phyloP scores from a whole-genome alignment of 306 rosid genomes.

The Casuarina glauca region DNA sequence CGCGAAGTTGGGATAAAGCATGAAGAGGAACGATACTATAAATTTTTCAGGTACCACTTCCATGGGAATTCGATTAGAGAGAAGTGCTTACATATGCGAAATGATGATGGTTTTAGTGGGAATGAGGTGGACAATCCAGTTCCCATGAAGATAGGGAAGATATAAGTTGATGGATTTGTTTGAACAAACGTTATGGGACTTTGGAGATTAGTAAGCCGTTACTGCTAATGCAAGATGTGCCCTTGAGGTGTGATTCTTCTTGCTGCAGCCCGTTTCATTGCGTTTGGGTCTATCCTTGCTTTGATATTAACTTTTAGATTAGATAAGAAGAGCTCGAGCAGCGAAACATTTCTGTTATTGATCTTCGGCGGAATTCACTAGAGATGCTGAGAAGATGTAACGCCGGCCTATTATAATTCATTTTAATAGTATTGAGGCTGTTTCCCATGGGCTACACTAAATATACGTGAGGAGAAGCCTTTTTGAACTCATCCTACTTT shows the following conservation, averaged over 20 bases:
- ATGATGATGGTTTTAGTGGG: constrained; percentile 35
- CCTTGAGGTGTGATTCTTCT: not conserved
- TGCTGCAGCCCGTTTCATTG: not conserved
- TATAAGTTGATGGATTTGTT: constrained; percentile 18
- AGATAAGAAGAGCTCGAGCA: not conserved
- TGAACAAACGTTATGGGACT: constrained; percentile 15
- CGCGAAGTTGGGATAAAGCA: constrained; percentile 63
- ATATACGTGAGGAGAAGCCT: not conserved
- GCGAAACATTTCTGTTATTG: not conserved
- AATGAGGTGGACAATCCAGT: constrained; percentile 29
- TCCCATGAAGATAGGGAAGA: constrained; percentile 17
- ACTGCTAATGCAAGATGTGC: not conserved
- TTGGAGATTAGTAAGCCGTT: not conserved
- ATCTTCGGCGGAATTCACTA: not conserved
- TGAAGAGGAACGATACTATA: constrained; percentile 40
- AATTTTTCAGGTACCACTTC: constrained; percentile 58
- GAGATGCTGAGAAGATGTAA: not conserved
- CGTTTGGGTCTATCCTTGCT: not conserved
- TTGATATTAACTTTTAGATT: not conserved
- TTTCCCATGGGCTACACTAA: not conserved
- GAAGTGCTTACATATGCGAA: constrained; percentile 29
- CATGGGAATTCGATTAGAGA: constrained; percentile 46
- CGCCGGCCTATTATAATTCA: not conserved
- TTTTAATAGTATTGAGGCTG: not conserved
- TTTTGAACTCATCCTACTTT: not conserved